These are phyloP conservation scores for Phoenix dactylifera DNA, from an alignment of 176 grass and related monocot genomes.

Conservation along the genomic window DNA sequence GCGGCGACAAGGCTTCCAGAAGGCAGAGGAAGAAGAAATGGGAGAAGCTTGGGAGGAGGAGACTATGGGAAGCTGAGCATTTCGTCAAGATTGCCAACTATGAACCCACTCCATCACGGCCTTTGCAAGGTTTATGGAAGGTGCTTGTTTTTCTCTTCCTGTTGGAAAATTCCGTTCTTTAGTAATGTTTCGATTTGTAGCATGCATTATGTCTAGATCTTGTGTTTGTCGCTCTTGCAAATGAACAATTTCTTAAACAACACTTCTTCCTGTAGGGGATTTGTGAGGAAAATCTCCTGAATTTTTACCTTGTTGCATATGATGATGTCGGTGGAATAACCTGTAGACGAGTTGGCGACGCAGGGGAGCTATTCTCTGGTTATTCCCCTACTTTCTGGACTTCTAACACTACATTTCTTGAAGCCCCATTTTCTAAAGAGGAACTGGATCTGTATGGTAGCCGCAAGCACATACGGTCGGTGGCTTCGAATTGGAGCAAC, in stretches of 20 bases:
- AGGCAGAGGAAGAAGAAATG: conserved; percentile 35
- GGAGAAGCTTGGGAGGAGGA: conserved; percentile 27
- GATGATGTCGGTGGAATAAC: conserved; percentile 82
- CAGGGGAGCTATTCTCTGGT: conserved; percentile 41
- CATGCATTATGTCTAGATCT: too few species aligned
- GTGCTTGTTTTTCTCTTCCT: conserved; percentile 26
- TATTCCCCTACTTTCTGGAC: conserved; percentile 87
- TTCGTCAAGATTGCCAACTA: conserved; percentile 43
- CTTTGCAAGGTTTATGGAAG: conserved; percentile 66
- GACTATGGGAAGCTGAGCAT: conserved; percentile 32
- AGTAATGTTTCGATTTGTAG: background rate
- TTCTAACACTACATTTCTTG: conserved; percentile 61
- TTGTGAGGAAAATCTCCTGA: conserved; percentile 53
- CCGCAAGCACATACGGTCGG: conserved; percentile 33
- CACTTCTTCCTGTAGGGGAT: conserved; percentile 53
- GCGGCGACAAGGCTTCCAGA: conserved; percentile 11
- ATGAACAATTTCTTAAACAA: background rate
- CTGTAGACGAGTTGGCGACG: conserved; percentile 55
- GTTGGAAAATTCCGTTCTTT: background rate
- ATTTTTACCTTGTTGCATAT: conserved; percentile 82
- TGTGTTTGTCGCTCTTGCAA: background rate
- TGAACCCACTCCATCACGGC: conserved; percentile 31
- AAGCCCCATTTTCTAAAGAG: conserved; percentile 63
- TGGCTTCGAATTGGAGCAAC: conserved; percentile 13
- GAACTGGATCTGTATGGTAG: conserved; percentile 50